Percentiles rank a stretch among this genome's conserved stretches.
phyloP scores from a whole-genome alignment of 768 basidiomycete species.

The Hericium rajendrae region DNA sequence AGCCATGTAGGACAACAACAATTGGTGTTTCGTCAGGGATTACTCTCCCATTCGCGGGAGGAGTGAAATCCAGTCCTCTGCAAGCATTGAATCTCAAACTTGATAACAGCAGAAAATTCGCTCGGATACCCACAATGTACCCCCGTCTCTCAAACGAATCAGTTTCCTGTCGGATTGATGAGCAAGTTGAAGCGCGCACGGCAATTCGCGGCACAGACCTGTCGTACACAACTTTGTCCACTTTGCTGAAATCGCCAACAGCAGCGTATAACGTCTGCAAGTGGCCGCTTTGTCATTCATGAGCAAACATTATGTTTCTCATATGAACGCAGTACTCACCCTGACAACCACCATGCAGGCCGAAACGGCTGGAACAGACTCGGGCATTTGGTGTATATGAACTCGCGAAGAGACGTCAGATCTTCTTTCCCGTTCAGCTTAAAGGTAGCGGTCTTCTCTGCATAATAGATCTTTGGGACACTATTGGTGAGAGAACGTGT shows the following conservation, averaged over 20 bases:
- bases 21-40: slow-evolving; percentile 36
- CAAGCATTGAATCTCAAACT: slow-evolving; percentile 13
- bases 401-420: slow-evolving; percentile 13
- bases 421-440: slow-evolving; percentile 9
- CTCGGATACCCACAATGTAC: slow-evolving; percentile 43
- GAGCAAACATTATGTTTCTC: background rate
- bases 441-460: slow-evolving; percentile 13
- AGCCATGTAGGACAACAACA: slow-evolving; percentile 43
- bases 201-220: slow-evolving; percentile 26
- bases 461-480: slow-evolving; percentile 11
- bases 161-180: slow-evolving; percentile 28
- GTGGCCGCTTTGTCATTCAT: slow-evolving; percentile 31
- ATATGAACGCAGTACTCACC: slow-evolving; percentile 9
- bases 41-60: slow-evolving; percentile 20
- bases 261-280: slow-evolving; percentile 55
- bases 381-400: slow-evolving; percentile 19
- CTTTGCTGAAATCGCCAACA: slow-evolving; percentile 48
- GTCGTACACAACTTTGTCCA: slow-evolving; percentile 45
- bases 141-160: slow-evolving; percentile 47
- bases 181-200: background rate
- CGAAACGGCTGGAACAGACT: slow-evolving; percentile 19
- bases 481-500: too few species aligned
- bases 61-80: slow-evolving; percentile 58
- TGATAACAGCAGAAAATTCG: slow-evolving; percentile 1
- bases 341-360: slow-evolving; percentile 24